Conservation (phyloP, 1,139 yeast species). For the Diutina siamensis region DNA sequence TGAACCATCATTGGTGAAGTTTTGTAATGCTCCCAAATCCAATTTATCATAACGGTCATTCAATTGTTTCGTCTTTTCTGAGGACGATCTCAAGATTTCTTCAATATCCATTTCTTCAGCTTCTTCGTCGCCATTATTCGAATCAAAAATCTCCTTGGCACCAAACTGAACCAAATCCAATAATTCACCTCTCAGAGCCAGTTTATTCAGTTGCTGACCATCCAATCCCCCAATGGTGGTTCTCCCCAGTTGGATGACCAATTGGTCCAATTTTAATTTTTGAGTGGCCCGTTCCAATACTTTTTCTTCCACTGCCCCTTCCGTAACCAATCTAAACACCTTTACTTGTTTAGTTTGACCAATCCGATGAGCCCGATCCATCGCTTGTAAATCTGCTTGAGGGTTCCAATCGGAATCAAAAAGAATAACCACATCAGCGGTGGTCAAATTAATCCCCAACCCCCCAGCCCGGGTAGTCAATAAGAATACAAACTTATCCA, state of each 20-base stretch:
- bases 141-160: conserved; percentile 50
- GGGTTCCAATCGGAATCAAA: conserved; percentile 99
- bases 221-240: conserved; percentile 14
- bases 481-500: conserved; percentile 73
- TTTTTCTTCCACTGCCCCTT: conserved; percentile 92
- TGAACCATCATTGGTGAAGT: conserved; percentile 50
- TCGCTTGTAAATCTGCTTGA: conserved; percentile 96
- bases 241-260: conserved; percentile 93
- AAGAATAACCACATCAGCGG: conserved; percentile 83
- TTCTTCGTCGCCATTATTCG: conserved; percentile 13
- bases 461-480: conserved; percentile 99
- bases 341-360: conserved; percentile 95
- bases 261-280: conserved; percentile 80
- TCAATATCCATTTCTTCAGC: conserved; percentile 51
- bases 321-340: conserved; percentile 87
- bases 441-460: conserved; percentile 83
- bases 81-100: conserved; percentile 47
- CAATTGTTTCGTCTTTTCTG: conserved; percentile 49
- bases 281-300: conserved; percentile 95
- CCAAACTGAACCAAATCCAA: conserved; percentile 76
- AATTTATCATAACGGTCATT: conserved; percentile 53
- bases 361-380: conserved; percentile 98
- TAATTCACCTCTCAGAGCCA: conserved; percentile 56
- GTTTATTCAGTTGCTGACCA: conserved; percentile 27
- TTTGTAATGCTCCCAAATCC: conserved; percentile 67